These are phyloP conservation scores for Colletotrichum shisoi DNA, from an alignment of 2,329 filamentous ascomycete species.

Conservation along the genomic window DNA sequence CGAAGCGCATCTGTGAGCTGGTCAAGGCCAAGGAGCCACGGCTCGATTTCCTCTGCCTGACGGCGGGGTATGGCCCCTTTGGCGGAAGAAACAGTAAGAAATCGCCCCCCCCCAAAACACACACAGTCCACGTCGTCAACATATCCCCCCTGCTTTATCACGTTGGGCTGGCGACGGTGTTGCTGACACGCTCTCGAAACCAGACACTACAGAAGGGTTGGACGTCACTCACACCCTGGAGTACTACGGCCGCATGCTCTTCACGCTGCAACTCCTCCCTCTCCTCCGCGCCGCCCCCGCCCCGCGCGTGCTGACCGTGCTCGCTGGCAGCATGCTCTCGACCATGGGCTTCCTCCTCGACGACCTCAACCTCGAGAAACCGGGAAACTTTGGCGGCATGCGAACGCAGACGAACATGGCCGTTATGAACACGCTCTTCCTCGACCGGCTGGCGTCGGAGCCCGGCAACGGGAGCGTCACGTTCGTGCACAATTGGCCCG, in stretches of 20 bases:
- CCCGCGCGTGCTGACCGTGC: conserved; percentile 43
- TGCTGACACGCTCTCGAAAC: neutral
- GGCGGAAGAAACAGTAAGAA: conserved; percentile 43
- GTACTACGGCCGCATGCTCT: conserved; percentile 57
- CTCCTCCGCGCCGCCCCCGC: conserved; percentile 44
- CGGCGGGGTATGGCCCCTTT: conserved; percentile 55
- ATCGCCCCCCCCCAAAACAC: too few species aligned
- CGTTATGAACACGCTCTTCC: conserved; percentile 42
- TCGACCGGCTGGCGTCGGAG: conserved; percentile 42
- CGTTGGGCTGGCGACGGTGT: neutral
- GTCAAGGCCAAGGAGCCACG: conserved; percentile 51
- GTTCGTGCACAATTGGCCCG: conserved; percentile 47
- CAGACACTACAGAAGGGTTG: conserved; percentile 54
- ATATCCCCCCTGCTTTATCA: neutral
- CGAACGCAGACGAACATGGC: conserved; percentile 38
- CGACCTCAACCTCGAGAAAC: conserved; percentile 42
- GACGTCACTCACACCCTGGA: conserved; percentile 52
- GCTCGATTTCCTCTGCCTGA: conserved; percentile 56
- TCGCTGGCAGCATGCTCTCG: conserved; percentile 41
- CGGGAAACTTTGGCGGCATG: conserved; percentile 41
- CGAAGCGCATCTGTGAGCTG: conserved; percentile 49
- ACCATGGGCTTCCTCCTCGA: conserved; percentile 41
- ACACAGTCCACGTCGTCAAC: too few species aligned
- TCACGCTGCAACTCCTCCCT: conserved; percentile 52
- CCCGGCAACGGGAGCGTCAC: conserved; percentile 36